These are phyloP conservation scores for Papiliotrema nemorosa DNA, from an alignment of 1,284 basidiomycete species.

Conservation along the genomic window DNA sequence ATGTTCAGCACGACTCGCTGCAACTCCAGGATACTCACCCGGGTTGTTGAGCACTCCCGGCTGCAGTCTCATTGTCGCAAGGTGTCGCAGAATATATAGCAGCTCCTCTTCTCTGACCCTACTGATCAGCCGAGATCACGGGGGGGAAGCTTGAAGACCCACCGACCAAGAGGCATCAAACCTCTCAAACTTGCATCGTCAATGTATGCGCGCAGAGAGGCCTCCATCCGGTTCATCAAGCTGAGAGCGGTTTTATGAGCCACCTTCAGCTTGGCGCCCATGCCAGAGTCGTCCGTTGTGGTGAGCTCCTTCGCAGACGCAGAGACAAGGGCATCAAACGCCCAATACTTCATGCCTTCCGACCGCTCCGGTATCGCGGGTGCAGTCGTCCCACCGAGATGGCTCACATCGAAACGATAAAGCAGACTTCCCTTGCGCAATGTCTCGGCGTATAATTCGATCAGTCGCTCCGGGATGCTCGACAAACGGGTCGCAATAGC, in stretches of 20 bases:
- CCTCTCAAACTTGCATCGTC: slow-evolving; percentile 79
- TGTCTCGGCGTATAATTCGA: slow-evolving; percentile 65
- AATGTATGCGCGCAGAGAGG: slow-evolving; percentile 66
- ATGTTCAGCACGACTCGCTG: slow-evolving; percentile 31
- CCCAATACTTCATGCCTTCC: slow-evolving; percentile 90
- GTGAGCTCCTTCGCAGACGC: neutral
- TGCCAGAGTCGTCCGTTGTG: neutral
- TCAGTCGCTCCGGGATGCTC: slow-evolving; percentile 68
- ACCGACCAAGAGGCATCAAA: slow-evolving; percentile 79
- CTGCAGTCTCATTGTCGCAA: slow-evolving; percentile 67
- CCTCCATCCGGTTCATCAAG: slow-evolving; percentile 68
- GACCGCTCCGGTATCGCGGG: slow-evolving; percentile 56
- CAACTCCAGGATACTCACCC: neutral
- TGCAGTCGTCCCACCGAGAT: slow-evolving; percentile 30
- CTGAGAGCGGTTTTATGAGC: slow-evolving; percentile 21
- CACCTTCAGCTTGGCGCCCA: neutral
- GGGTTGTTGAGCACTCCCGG: slow-evolving; percentile 33
- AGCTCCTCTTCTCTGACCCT: slow-evolving; percentile 87
- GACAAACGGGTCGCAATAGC: slow-evolving; percentile 70
- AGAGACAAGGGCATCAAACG: slow-evolving; percentile 78
- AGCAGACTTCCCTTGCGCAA: slow-evolving; percentile 72
- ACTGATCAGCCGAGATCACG: slow-evolving; percentile 1
- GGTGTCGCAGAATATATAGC: slow-evolving; percentile 72
- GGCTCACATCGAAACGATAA: slow-evolving; percentile 50
- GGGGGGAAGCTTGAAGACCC: slow-evolving; percentile 15